A percentile compares a stretch with the other conserved stretches of the same genome.
phyloP scores from a whole-genome alignment of 2,329 filamentous ascomycete genomes.

The Ilyonectria robusta region DNA sequence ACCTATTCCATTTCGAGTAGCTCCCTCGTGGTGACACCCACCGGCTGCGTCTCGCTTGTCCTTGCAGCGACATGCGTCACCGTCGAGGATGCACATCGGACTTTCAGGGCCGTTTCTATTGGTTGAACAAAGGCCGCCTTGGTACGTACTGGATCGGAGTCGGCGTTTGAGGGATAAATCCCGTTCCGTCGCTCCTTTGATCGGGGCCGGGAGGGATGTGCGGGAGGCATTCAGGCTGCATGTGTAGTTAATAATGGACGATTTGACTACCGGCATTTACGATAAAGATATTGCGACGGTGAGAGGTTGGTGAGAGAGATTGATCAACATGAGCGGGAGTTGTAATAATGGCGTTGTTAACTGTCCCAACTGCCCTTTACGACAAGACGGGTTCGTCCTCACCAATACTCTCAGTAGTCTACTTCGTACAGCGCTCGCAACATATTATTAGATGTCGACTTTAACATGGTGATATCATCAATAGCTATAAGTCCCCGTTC shows the following conservation, averaged over 20 bases:
- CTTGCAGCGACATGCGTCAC: constrained; percentile 4
- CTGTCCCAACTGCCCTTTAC: background rate
- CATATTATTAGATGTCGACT: background rate
- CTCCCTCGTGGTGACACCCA: background rate
- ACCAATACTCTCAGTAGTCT: background rate
- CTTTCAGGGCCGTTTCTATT: background rate
- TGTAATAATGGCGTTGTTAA: background rate
- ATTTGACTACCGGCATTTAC: constrained; percentile 3
- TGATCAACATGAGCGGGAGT: too few relatives aligned
- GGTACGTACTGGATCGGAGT: background rate
- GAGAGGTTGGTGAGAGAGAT: background rate
- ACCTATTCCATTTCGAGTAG: background rate
- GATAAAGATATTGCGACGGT: background rate
- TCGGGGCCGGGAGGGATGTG: background rate
- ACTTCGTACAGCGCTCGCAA: background rate
- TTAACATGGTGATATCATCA: background rate
- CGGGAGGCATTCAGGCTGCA: background rate
- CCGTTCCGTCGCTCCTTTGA: background rate
- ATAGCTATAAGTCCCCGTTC: background rate
- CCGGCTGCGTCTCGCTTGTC: background rate
- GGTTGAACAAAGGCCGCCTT: constrained; percentile 1
- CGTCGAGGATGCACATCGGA: constrained; percentile 1
- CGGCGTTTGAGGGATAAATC: constrained; percentile 9
- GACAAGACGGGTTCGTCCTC: background rate
- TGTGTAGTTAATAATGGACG: background rate